Base-by-base conservation (phyloP, 2,329 filamentous ascomycete species). In the Didymella sp. region DNA sequence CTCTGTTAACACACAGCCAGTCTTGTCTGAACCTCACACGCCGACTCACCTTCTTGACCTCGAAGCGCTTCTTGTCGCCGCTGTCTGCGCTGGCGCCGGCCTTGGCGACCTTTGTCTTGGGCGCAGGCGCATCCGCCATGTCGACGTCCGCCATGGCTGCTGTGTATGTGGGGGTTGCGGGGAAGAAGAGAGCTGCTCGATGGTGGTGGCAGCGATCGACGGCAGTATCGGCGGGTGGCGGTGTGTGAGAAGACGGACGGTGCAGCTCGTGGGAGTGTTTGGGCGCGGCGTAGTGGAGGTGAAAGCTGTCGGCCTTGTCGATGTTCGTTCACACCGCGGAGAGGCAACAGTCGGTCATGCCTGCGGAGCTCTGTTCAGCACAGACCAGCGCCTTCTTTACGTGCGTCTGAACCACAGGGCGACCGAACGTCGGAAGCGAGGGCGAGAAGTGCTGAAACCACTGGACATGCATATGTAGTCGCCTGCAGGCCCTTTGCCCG, bases 51-150 rank as follows among this genome's bases (percentile, higher is more conserved):
- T 99, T 99, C 82, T 99, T 99, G 62, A 99, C 94, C 77, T 99
- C 95, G 67, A 99, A 99, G 65, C 91, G 90, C 83, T 97, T 96
- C 86, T 96, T 97, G 64, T 94, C 90, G 33, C 66, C 64, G 15
- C 70, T 74, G 41, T 78, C 78, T 58, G 71, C 70, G 58, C 84
- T 90, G 24, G 82, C 79, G 17, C 79, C 79, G 19, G 81, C 79
- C 75, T 79, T 82, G 61, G 78, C 62, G 17, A 63, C 80, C 75
- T 85, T 86, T 41, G 77, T 73, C 78, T 87, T 85, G 52, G 71
- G 67, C 24, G 79, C 74, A 54, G 84, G 86, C 43, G 90, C 92
- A 78, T 98, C 95, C 51, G 91, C 90, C 95, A 98, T 98, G 73
- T 97, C 92, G 47, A 98, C 89, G 79, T 99, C 95, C 57, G 93